Conservation (phyloP, 1,139 yeast genomes). For the Geotrichum histeridarum region DNA sequence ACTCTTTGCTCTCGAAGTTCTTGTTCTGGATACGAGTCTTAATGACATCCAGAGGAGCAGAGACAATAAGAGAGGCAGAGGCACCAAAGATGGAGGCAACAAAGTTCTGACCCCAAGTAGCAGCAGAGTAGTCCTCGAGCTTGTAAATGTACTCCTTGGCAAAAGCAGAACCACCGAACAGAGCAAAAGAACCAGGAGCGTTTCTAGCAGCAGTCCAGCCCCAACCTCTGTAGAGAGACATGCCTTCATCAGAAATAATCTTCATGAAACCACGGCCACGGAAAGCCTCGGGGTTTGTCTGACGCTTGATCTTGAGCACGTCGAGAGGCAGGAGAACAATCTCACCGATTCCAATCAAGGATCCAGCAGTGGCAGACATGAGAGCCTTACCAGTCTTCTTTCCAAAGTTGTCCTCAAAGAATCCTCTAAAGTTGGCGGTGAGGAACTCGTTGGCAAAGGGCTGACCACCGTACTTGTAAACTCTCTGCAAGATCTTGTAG, state of each 20-base stretch:
- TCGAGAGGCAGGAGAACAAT: constrained; percentile 92
- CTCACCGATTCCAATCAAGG: constrained; percentile 95
- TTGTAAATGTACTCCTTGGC: constrained; percentile 95
- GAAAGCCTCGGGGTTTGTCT: constrained; percentile 97
- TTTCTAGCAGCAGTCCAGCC: constrained; percentile 99
- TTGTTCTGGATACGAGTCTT: constrained; percentile 97
- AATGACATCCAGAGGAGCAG: constrained; percentile 97
- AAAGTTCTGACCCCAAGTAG: constrained; percentile 94
- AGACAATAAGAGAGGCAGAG: constrained; percentile 89
- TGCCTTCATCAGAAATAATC: constrained; percentile 85
- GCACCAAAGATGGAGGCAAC: constrained; percentile 97
- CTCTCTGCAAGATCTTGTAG: constrained; percentile 93
- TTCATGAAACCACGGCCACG: constrained; percentile 92
- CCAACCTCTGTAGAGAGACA: constrained; percentile 95
- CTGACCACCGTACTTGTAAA: constrained; percentile 98
- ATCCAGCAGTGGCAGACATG: constrained; percentile 96
- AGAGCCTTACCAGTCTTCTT: constrained; percentile 94
- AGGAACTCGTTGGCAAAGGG: constrained; percentile 95
- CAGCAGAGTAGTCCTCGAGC: constrained; percentile 75
- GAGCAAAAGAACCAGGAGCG: constrained; percentile 97
- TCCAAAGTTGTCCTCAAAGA: constrained; percentile 76
- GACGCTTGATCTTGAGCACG: constrained; percentile 95
- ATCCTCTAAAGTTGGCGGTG: constrained; percentile 62
- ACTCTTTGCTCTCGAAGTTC: constrained; percentile 91
- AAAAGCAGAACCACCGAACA: constrained; percentile 97